A percentile compares a stretch with the other conserved stretches of the same genome.
Conservation (phyloP, 371 early-diverging fungal genomes). For the Mucor plumbeus region DNA sequence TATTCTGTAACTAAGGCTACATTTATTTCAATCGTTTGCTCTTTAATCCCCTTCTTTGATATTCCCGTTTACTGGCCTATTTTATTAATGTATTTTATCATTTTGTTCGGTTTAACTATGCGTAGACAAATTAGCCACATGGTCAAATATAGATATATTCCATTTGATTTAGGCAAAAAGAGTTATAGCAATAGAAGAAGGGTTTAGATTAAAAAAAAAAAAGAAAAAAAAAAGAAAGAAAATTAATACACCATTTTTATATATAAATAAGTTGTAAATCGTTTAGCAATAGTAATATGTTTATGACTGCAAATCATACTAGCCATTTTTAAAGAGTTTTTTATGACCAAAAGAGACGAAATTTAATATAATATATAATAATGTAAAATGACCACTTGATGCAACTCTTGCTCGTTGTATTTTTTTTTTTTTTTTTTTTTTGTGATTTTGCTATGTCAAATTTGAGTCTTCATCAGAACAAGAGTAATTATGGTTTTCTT, state of each 20-base stretch:
- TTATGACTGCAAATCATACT: not conserved
- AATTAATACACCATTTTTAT: constrained; percentile 4
- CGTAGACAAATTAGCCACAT: constrained; percentile 96
- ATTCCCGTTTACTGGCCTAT: constrained; percentile 98
- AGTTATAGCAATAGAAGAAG: constrained; percentile 55
- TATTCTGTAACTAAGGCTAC: constrained; percentile 15
- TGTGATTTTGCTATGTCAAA: not conserved
- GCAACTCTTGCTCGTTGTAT: no score
- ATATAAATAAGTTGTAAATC: constrained; percentile 7
- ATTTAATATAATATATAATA: not conserved
- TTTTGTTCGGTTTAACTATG: constrained; percentile 95
- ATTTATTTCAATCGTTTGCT: not conserved
- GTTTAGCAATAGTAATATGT: not conserved
- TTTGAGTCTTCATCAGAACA: not conserved
- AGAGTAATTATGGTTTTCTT: not conserved
- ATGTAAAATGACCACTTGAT: not conserved
- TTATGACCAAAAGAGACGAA: not conserved
- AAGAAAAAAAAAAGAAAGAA: not conserved
- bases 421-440: no score
- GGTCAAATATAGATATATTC: constrained; percentile 98
- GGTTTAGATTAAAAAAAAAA: constrained; percentile 6
- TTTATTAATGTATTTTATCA: constrained; percentile 92
- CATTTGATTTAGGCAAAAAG: constrained; percentile 96
- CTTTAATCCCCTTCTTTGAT: constrained; percentile 78
- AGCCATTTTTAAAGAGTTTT: not conserved